These are phyloP conservation scores for Teunomyces funiuensis DNA, from an alignment of 805 yeast genomes.

Conservation along the genomic window DNA sequence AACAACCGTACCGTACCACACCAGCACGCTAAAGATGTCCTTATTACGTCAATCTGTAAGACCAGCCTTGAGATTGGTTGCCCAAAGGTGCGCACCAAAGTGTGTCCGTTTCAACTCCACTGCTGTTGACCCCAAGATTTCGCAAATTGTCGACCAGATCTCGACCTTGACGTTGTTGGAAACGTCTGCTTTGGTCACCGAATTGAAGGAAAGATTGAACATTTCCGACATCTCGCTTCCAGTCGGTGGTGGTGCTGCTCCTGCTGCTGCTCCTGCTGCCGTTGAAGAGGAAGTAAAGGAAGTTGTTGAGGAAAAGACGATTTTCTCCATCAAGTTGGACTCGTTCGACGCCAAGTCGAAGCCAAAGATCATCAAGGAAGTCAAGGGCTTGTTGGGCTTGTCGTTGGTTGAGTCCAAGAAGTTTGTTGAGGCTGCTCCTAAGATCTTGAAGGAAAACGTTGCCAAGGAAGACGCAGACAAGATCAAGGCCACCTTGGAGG, in stretches of 20 bases:
- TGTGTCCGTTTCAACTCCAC: conserved; percentile 51
- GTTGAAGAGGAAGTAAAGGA: conserved; percentile 74
- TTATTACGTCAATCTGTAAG: conserved; percentile 40
- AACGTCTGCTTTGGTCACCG: conserved; percentile 82
- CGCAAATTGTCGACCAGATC: conserved; percentile 85
- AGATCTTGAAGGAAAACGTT: conserved; percentile 89
- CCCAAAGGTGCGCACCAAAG: conserved; percentile 23
- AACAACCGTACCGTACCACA: background rate
- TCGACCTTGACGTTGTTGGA: conserved; percentile 88
- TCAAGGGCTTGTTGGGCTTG: conserved; percentile 84
- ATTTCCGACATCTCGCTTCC: conserved; percentile 93
- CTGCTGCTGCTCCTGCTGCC: conserved; percentile 68
- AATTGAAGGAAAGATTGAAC: conserved; percentile 77
- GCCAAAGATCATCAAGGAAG: conserved; percentile 97
- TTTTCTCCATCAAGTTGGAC: conserved; percentile 88
- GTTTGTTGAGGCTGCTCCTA: conserved; percentile 97
- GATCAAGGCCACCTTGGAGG: conserved; percentile 90
- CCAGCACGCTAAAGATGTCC: conserved; percentile 16
- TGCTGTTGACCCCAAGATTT: conserved; percentile 81
- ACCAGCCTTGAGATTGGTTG: conserved; percentile 35
- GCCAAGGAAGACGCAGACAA: conserved; percentile 98
- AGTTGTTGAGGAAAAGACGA: conserved; percentile 85
- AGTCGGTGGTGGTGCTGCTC: conserved; percentile 53
- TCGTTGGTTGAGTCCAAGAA: conserved; percentile 96
- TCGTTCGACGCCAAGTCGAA: conserved; percentile 91